A percentile compares a stretch with the other conserved stretches of the same genome.
Conservation (phyloP, 768 basidiomycete genomes). For the Goffeauzyma gilvescens region DNA sequence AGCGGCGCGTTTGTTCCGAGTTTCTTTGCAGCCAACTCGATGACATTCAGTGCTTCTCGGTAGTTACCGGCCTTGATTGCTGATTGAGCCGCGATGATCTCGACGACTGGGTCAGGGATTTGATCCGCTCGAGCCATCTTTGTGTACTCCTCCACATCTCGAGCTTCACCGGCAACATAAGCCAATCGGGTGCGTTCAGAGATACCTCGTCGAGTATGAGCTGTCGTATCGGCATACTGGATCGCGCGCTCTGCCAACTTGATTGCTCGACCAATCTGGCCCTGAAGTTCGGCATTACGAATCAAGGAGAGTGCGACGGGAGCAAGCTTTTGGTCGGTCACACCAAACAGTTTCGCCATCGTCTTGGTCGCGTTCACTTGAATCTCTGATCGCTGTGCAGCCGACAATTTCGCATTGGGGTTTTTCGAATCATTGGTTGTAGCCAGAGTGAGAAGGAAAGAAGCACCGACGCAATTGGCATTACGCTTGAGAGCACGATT, state of each 20-base stretch:
- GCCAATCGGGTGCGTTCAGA: slow-evolving; percentile 76
- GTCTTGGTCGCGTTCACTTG: slow-evolving; percentile 44
- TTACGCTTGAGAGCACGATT: slow-evolving; percentile 71
- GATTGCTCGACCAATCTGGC: slow-evolving; percentile 41
- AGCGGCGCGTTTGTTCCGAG: slow-evolving; percentile 37
- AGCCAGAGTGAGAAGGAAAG: slow-evolving; percentile 66
- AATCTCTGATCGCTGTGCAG: slow-evolving; percentile 14
- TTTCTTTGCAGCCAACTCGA: slow-evolving; percentile 28
- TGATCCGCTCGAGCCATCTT: slow-evolving; percentile 38
- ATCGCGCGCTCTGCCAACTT: slow-evolving; percentile 88
- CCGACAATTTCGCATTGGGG: slow-evolving; percentile 43
- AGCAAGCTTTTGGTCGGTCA: slow-evolving; percentile 38
- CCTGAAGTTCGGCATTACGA: slow-evolving; percentile 47
- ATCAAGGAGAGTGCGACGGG: slow-evolving; percentile 69
- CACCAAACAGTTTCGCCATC: slow-evolving; percentile 52
- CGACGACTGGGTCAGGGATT: slow-evolving; percentile 51
- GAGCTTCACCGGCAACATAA: slow-evolving; percentile 45
- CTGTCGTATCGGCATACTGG: slow-evolving; percentile 63
- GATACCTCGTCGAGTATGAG: slow-evolving; percentile 46
- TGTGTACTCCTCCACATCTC: slow-evolving; percentile 49
- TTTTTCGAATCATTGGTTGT: slow-evolving; percentile 70
- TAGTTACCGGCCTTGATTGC: slow-evolving; percentile 57
- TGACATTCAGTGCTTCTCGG: slow-evolving; percentile 31
- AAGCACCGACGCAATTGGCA: slow-evolving; percentile 56
- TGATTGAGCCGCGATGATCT: slow-evolving; percentile 69